Evolutionary conservation across 169 alveolate species (phyloP), one percentile per base, ranked within the genome.

Genomic region (Eimeria sp.): DNA sequence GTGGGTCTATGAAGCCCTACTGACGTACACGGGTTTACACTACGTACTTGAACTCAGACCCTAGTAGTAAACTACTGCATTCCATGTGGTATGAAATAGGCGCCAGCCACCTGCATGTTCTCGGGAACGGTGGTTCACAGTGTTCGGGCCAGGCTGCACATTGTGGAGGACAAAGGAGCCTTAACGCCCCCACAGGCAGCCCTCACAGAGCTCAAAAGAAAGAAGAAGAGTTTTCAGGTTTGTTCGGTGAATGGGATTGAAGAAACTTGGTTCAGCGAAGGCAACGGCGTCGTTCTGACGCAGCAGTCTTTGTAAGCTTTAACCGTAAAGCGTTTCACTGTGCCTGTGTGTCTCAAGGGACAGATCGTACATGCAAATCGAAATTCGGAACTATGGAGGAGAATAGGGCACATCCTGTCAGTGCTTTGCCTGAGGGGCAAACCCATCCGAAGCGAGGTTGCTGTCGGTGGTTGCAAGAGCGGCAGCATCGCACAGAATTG

Each of bases 391-490:
- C 40, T 27, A 49, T 46, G 64, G 60, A 27, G 46, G 88, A 49
- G 88, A 4, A 4, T 49, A 46, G 30, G 66, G 66, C 68, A 68
- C 74, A 0, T 11, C 56, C 43, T 33, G 52, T 14, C 30, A 33
- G n/a, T 20, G 58, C 56, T 54, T n/a, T 37, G 33, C 49, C 56
- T 33, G 20, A 83, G 37, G 6, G 90, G 1, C 90, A n/a, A 33
- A n/a, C 71, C 60, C 74, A 20, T 16, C 56, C 74, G 16, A 54
- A 83, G 74, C 54, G 74, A 11, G 37, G 13, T 49, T n/a, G 0
- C 33, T 37, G 54, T 52, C n/a, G 25, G 76, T 56, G 74, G 76
- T 16, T 83, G 49, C 77, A 13, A 83, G 90, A 83, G 66, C 74
- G 74, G 46, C 74, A 60, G 25, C 90, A 56, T 49, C 66, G 43